Base-by-base conservation (phyloP, 306 rosid genomes). In the Dicorynia guianensis region DNA sequence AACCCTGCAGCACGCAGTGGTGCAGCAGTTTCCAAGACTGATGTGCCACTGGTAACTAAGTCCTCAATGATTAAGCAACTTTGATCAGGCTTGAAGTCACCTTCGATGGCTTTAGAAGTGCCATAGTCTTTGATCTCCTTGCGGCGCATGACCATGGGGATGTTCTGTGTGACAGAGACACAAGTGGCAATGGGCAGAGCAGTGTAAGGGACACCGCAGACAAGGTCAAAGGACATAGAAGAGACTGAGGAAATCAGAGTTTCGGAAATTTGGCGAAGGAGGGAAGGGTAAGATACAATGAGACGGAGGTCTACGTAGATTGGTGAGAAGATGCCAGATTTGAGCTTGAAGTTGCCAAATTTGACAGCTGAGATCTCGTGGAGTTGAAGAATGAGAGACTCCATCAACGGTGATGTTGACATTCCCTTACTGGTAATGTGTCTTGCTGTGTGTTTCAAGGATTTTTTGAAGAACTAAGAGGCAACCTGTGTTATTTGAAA, bases 41-140 rank as follows among this genome's bases (percentile, higher is more conserved):
- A 94, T 10, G 92, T 83, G 73, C 95, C 97, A 64, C 96, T 91
- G 43, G 97, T 94, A 59, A 94, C 96, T 77, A 94, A 82, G 77
- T 91, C 97, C 81, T 94, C 97, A 64, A 94, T 67, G 49, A 94
- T 83, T 36, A 94, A 85, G 81, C 98, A 94, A 42, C 81, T 68
- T 52, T 90, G 93, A 15, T 81, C 89, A 18, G 81, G 20, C 47
- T 58, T 60, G 74, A 82, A 94, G 60, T 55, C 75, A 55, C 97
- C 97, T 30, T 94, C 97, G 12, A 94, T 91, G 70, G 93, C 89
- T 70, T 91, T 94, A 34, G 98, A 71, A 56, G 96, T 91, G 33
- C 97, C 96, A 15, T 94, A 94, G 79, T 94, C 97, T 78, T 94
- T 94, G 76, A 90, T 79, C 80, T 94, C 98, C 85, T 94, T 94